These are phyloP conservation scores for Zopfochytrium polystomum DNA, from an alignment of 371 early-diverging fungal genomes.

Conservation along the genomic window DNA sequence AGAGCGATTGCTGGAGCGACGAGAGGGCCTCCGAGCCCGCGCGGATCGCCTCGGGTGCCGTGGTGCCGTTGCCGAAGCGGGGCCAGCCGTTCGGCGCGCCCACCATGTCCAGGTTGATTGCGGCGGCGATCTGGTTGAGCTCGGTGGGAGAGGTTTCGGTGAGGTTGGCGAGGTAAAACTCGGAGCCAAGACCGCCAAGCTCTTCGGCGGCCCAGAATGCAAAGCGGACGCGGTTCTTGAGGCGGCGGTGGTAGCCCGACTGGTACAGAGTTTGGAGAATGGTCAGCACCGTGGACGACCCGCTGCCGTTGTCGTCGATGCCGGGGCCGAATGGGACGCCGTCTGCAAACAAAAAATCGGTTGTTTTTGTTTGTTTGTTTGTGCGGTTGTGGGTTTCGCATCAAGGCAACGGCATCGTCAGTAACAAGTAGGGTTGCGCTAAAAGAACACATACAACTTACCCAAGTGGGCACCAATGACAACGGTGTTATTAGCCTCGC, in stretches of 20 bases:
- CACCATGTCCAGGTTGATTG: constrained; percentile 74
- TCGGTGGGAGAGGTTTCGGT: constrained; percentile 18
- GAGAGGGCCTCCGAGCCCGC: no score
- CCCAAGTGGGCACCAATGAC: no score
- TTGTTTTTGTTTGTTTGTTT: no score
- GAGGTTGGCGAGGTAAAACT: constrained; percentile 52
- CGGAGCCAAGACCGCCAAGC: constrained; percentile 67
- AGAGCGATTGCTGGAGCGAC: no score
- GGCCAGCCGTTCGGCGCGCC: constrained; percentile 66
- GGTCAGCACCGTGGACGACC: neutral
- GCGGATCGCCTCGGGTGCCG: neutral
- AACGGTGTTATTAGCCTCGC: no score
- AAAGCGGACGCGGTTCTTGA: constrained; percentile 37
- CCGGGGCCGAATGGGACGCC: no score
- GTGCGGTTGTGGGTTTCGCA: no score
- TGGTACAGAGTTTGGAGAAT: neutral
- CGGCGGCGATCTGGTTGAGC: constrained; percentile 51
- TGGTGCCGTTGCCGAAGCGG: constrained; percentile 11
- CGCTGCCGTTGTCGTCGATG: neutral
- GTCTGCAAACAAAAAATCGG: no score
- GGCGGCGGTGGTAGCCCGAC: neutral
- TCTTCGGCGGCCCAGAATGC: constrained; percentile 78
- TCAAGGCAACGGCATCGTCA: no score
- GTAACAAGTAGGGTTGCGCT: no score
- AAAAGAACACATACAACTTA: no score